These are phyloP conservation scores for Capronia epimyces DNA, from an alignment of 2,329 filamentous ascomycete genomes.

Conservation along the genomic window DNA sequence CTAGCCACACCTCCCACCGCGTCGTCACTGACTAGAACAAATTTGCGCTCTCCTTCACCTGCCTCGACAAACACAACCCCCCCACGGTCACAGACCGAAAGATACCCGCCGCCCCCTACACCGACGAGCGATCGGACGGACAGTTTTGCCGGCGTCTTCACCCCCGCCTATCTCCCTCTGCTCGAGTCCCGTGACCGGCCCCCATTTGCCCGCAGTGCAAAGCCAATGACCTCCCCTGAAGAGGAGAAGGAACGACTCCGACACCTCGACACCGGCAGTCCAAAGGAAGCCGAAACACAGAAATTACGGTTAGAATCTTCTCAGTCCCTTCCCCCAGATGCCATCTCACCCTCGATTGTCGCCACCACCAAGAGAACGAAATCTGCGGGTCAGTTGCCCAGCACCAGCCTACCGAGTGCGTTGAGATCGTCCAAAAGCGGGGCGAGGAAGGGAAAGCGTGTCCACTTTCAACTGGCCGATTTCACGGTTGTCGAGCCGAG, in stretches of 20 bases:
- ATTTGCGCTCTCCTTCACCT: conserved; percentile 6
- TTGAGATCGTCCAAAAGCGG: conserved; percentile 21
- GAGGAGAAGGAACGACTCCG: conserved; percentile 14
- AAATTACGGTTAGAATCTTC: conserved; percentile 9
- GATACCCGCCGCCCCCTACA: conserved; percentile 11
- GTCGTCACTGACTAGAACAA: conserved; percentile 2
- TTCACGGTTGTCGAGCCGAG: conserved; percentile 28
- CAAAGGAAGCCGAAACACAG: conserved; percentile 12
- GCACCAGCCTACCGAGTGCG: conserved; percentile 22
- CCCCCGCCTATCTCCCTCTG: conserved; percentile 24
- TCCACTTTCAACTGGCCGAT: conserved; percentile 29
- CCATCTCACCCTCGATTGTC: conserved; percentile 13
- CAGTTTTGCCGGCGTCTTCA: conserved; percentile 26
- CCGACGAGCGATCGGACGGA: conserved; percentile 17
- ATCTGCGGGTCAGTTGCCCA: conserved; percentile 15
- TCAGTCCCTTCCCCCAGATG: conserved; percentile 15
- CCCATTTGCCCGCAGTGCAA: conserved; percentile 5
- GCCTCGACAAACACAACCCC: conserved; percentile 9
- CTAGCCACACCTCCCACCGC: conserved; percentile 21
- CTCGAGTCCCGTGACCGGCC: conserved; percentile 22
- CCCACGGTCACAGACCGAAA: conserved; percentile 6
- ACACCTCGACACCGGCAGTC: conserved; percentile 11
- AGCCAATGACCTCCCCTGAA: conserved; percentile 5
- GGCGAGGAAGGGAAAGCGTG: conserved; percentile 26
- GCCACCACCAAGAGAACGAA: conserved; percentile 10